Base-by-base conservation (phyloP, 306 rosid species). In the Cucumis hystrix region DNA sequence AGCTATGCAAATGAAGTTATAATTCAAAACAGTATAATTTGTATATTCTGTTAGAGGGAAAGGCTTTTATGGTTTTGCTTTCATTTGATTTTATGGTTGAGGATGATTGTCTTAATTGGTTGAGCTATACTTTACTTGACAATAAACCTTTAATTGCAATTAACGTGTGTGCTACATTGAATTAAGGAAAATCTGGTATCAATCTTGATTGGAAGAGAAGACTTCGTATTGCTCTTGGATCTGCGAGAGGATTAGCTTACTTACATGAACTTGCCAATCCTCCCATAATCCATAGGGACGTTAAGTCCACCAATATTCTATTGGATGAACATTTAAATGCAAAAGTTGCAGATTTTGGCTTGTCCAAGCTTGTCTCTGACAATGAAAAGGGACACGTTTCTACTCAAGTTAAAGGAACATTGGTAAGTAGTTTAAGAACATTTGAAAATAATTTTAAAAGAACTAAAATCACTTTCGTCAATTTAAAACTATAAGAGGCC, bases 331-430 rank as follows among this genome's bases (percentile, higher is more conserved):
- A 61, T 85, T 85, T 95, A 79, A 89, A 90, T 0, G 97, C 97
- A 47, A 95, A 92, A 80, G 98, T 95, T 85, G 96, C 98, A 45
- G 98, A 95, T 87, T 95, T 95, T 86, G 98, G 99, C 52, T 84
- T 95, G 85, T 95, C 97, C 43, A 95, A 92, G 86, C 86, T 92
- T 4, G 92, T 88, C 62, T 80, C 91, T 35, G 97, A 92, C 82
- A 80, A 88, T 80, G 90, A 61, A 28, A 92, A 90, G 85, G 92
- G 97, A 28, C 97, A 95, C 58, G 96, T 95, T 56, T 92, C 97
- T 15, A 95, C 97, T 69, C 97, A 95, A 83, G 98, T 92, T 35
- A 95, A 95, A 84, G 98, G 97, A 77, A 95, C 99, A 75, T 40
- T 95, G 93, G 97, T 95, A 45, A 85, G 96, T 56, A 60, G n/a